Conservation (phyloP, 305 asterid genomes). For the Solanum aculeatissimum region DNA sequence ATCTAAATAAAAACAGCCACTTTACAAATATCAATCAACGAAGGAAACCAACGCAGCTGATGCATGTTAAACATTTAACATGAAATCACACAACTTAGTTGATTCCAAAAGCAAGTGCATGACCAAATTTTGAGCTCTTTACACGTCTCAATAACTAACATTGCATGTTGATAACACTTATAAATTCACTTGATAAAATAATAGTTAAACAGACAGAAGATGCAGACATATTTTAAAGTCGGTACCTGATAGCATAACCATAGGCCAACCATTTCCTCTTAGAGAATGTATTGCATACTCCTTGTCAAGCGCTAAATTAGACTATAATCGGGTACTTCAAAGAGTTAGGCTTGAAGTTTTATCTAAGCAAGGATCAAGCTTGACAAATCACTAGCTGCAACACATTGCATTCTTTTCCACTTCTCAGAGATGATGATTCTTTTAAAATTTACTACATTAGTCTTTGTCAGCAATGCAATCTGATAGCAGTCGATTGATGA, state of each 20-base stretch:
- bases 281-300: neutral
- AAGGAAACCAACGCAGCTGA: neutral
- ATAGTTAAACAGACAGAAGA: neutral
- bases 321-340: neutral
- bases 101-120: neutral
- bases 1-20: neutral
- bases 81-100: neutral
- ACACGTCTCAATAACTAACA: neutral
- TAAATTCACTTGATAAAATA: neutral
- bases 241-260: neutral
- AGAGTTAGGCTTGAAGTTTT: neutral
- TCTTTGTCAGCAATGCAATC: neutral
- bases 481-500: neutral
- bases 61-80: neutral
- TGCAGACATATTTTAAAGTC: neutral
- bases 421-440: neutral
- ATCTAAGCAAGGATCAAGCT: neutral
- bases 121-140: neutral
- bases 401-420: neutral
- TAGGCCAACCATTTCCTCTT: neutral
- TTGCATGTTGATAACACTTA: neutral
- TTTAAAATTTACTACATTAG: neutral
- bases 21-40: neutral
- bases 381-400: neutral
- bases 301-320: neutral